Conservation (phyloP, 2,329 filamentous ascomycete species). For the Botrytis aclada region DNA sequence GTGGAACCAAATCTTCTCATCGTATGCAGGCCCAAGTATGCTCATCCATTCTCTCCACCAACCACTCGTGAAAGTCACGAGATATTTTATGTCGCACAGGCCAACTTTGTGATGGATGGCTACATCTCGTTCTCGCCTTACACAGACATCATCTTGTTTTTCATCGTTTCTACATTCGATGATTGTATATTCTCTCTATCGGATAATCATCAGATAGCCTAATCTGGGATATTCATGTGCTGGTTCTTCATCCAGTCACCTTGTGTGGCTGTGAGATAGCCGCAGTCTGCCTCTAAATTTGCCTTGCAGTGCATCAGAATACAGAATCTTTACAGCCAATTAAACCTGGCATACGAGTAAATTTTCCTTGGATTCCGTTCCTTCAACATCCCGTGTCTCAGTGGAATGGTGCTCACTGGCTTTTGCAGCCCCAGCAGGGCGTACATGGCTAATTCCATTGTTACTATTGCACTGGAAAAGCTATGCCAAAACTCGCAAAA, state of each 20-base stretch:
- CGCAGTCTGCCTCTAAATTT: not conserved
- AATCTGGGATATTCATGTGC: not conserved
- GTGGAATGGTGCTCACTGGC: not conserved
- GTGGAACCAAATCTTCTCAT: not conserved
- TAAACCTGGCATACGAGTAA: not conserved
- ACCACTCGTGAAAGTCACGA: not conserved
- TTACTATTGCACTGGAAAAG: not conserved
- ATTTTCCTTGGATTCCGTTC: not conserved
- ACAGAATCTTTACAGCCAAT: not conserved
- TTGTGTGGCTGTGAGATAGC: not conserved
- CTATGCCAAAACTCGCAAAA: not conserved
- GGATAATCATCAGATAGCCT: not conserved
- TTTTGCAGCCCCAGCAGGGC: not conserved
- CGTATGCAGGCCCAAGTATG: not conserved
- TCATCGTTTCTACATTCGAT: not conserved
- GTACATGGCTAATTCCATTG: too few relatives aligned
- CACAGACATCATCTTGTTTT: not conserved
- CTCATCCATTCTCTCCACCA: not conserved
- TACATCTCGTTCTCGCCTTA: not conserved
- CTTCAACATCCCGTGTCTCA: not conserved
- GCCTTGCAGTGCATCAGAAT: not conserved
- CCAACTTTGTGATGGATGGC: not conserved
- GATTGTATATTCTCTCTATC: not conserved
- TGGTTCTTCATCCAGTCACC: not conserved
- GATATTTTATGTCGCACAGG: not conserved